Base-by-base conservation (phyloP, 164 flowering plant genomes). In the Tetracentron sinense region DNA sequence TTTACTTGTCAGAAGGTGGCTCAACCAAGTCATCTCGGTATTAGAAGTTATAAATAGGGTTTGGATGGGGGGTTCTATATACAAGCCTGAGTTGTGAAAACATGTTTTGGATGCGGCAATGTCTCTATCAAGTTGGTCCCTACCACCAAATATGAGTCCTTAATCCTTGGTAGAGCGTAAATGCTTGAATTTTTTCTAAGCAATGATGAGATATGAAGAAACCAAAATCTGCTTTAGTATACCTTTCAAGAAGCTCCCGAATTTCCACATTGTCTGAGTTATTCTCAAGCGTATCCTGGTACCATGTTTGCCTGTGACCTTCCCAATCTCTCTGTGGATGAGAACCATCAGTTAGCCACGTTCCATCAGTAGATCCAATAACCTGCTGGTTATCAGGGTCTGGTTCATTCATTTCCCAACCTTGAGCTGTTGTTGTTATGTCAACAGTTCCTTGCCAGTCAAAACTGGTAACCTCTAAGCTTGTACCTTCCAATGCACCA, bases 221-320 rank as follows among this genome's bases (percentile, higher is more conserved):
- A 8, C 4, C 16, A 25, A 23, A 56, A 17, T 14, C 1, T 22
- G 42, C 12, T 14, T 44, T 6, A 8, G 12, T 1, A 26, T 73
- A 90, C 96, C 95, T 86, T 72, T 82, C 80, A 67, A 85, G 79
- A 58, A 94, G 93, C 44, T 73, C 68, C 11, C 81, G 77, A 47
- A 91, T 85, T 17, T 94, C 99, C 54, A 64, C 74, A 65, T 89
- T 81, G 12, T 72, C 74, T 10, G 82, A 77, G 61, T 63, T 67
- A 53, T 70, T 75, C 27, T 67, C 77, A 30, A 83, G 83, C 78
- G 82, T 75, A 66, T 90, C 85, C n/a, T 63, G 64, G 56, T 82
- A 89, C 78, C 88, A 76, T 38, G 61, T 80, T 70, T 80, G 79
- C 62, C 88, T 69, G 12, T 61, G 78, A 52, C 64, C 77, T 70